A percentile compares a stretch with the other conserved stretches of the same genome.
Conservation (phyloP, 1,284 basidiomycete genomes). For the Tilletia indica region DNA sequence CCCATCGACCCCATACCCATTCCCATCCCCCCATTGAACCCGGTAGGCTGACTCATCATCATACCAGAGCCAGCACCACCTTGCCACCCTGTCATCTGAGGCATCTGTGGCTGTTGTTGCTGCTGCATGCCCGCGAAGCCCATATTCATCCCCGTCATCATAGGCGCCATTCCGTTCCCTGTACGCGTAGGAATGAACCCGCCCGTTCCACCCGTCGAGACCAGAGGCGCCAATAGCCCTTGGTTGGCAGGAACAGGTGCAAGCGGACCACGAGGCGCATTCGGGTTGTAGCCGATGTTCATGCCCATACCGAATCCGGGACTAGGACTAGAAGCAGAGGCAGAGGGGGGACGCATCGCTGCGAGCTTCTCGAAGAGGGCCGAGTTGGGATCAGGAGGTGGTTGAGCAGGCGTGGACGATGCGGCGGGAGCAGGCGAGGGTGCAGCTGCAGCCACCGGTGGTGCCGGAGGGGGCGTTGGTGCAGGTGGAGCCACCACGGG, state of each 20-base stretch:
- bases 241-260: constrained; percentile 90
- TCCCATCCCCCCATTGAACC: not conserved
- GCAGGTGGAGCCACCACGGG: constrained; percentile 52
- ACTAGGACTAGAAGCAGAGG: constrained; percentile 20
- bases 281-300: constrained; percentile 30
- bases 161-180: not conserved
- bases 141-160: constrained; percentile 31
- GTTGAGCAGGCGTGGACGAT: constrained; percentile 32
- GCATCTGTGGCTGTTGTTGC: constrained; percentile 24
- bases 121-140: constrained; percentile 40
- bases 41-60: constrained; percentile 22
- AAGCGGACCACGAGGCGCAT: constrained; percentile 75
- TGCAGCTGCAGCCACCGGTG: constrained; percentile 50
- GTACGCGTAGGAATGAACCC: constrained; percentile 50
- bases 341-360: constrained; percentile 47
- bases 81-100: constrained; percentile 31
- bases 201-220: constrained; percentile 51
- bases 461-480: constrained; percentile 31
- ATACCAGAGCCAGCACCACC: constrained; percentile 19
- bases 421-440: constrained; percentile 18
- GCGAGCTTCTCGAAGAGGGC: constrained; percentile 55
- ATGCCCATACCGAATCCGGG: not conserved
- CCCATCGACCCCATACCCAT: constrained; percentile 17
- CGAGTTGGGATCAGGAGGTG: constrained; percentile 52
- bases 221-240: constrained; percentile 76